Conservation (phyloP, 129 eudicot species). For the Cynara cardunculus region DNA sequence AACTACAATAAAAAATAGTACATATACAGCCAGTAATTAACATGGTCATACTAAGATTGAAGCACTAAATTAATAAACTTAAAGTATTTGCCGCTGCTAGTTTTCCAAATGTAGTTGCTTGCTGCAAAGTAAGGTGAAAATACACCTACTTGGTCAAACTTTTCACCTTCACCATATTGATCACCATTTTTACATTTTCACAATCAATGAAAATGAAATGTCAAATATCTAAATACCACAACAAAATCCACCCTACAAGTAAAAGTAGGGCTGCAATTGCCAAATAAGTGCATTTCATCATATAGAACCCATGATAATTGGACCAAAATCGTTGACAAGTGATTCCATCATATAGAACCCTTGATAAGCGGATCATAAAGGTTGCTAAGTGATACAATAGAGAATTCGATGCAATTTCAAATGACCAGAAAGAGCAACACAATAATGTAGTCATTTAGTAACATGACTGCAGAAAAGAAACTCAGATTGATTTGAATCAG, state of each 20-base stretch:
- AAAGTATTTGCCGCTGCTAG: neutral
- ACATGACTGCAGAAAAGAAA: neutral
- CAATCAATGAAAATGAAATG: too few species aligned
- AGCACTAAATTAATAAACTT: neutral
- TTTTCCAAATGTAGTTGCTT: neutral
- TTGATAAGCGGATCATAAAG: neutral
- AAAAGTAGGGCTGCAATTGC: neutral
- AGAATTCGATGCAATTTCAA: neutral
- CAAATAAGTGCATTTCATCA: neutral
- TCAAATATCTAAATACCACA: neutral
- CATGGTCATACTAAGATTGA: neutral
- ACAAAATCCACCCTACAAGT: neutral
- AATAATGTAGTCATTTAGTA: neutral
- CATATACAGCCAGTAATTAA: neutral
- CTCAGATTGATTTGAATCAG: neutral
- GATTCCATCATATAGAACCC: neutral
- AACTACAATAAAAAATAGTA: neutral
- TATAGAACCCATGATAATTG: neutral
- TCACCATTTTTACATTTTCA: neutral
- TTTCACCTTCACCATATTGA: neutral
- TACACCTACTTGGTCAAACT: neutral
- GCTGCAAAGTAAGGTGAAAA: neutral
- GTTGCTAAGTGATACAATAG: neutral
- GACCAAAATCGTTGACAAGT: neutral
- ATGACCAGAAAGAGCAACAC: neutral